phyloP scores from a whole-genome alignment of 2,329 filamentous ascomycete genomes.

The Aspergillus sp. region DNA sequence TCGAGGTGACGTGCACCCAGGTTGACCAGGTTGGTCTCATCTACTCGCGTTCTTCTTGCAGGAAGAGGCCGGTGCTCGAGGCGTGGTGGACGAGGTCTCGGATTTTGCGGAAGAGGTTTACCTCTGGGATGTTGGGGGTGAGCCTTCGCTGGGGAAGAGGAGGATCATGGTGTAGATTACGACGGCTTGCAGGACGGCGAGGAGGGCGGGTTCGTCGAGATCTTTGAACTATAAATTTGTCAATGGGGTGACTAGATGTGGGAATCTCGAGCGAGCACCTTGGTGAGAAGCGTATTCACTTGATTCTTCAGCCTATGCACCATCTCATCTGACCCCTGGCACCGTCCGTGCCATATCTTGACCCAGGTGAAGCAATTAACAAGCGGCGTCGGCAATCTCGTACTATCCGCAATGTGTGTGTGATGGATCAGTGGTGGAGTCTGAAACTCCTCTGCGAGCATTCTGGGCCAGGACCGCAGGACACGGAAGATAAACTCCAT shows the following conservation, averaged over 20 bases:
- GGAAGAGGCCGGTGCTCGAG: slow-evolving; percentile 3
- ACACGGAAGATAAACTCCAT: slow-evolving; percentile 14
- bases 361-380: slow-evolving; percentile 7
- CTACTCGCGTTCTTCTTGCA: slow-evolving; percentile 8
- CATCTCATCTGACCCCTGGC: slow-evolving; percentile 6
- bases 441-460: slow-evolving; percentile 10
- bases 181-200: slow-evolving; percentile 4
- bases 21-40: neutral
- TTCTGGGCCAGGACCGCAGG: slow-evolving; percentile 6
- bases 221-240: neutral
- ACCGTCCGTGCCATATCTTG: slow-evolving; percentile 12
- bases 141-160: neutral
- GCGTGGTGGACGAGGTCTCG: slow-evolving; percentile 5
- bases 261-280: neutral
- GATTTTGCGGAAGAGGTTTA: slow-evolving; percentile 6
- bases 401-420: neutral
- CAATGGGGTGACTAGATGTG: neutral
- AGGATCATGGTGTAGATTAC: slow-evolving; percentile 9
- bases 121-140: neutral
- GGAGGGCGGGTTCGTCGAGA: slow-evolving; percentile 1
- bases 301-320: neutral
- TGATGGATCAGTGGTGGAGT: slow-evolving; percentile 5
- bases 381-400: neutral
- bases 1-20: slow-evolving; percentile 16
- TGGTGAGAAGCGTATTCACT: neutral